Conservation (phyloP, 345 rosid genomes). For the Gossypium rotundifolium region DNA sequence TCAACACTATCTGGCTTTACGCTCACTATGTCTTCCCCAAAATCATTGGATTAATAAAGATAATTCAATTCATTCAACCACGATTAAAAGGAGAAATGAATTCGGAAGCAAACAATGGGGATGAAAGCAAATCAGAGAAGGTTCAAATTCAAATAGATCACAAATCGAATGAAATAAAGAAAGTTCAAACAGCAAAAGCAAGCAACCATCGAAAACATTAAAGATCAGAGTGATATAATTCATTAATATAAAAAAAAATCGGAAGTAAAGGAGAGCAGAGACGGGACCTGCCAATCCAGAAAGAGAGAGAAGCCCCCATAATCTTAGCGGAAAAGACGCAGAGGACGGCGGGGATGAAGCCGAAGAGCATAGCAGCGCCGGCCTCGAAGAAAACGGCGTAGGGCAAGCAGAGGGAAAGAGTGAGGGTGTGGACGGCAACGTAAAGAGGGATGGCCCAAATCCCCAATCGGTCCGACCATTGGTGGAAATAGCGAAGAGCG, state of each 20-base stretch:
- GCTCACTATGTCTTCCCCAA: not conserved
- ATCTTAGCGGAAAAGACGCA: constrained; percentile 76
- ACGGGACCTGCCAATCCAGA: constrained; percentile 78
- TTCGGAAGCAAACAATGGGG: not conserved
- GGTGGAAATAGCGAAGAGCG: constrained; percentile 33
- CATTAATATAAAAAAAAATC: not conserved
- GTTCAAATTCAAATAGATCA: not conserved
- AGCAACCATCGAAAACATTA: not conserved
- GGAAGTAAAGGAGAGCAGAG: not conserved
- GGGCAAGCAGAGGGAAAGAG: constrained; percentile 76
- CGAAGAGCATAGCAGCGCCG: constrained; percentile 76
- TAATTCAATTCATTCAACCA: not conserved
- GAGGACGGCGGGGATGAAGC: constrained; percentile 72
- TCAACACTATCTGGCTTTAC: not conserved
- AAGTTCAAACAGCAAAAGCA: no score
- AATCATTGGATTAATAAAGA: not conserved
- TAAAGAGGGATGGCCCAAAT: constrained; percentile 87
- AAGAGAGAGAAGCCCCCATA: constrained; percentile 86
- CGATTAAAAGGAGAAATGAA: not conserved
- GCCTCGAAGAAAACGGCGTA: constrained; percentile 89
- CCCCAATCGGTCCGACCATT: constrained; percentile 65
- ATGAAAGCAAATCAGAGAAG: not conserved
- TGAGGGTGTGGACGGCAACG: constrained; percentile 67
- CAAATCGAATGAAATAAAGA: no score
- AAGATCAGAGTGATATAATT: not conserved